Percentiles rank a stretch among this genome's conserved stretches.
Evolutionary conservation across 306 rosid species (phyloP).

Genomic region (Casuarina equisetifolia): DNA sequence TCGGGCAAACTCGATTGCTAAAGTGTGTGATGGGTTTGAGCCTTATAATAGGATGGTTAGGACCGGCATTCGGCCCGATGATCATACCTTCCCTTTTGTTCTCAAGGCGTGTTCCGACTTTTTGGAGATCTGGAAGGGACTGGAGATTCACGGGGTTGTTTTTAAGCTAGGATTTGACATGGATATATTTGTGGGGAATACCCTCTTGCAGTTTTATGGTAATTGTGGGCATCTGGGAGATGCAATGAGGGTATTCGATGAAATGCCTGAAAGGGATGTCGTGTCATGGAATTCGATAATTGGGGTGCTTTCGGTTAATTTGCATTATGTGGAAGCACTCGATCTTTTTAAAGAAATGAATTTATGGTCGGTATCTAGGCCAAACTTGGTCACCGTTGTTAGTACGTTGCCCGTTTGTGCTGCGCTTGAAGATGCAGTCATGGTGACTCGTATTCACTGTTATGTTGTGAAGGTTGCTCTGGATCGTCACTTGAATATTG

Average conservation of each 20-base stretch:
- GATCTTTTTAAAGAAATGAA: slow-evolving; percentile 46
- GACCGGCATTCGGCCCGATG: slow-evolving; percentile 55
- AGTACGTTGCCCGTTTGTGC: slow-evolving; percentile 68
- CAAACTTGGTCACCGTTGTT: slow-evolving; percentile 60
- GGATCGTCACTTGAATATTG: slow-evolving; percentile 47
- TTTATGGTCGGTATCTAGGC: slow-evolving; percentile 35
- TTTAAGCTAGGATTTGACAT: slow-evolving; percentile 61
- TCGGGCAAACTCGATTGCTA: slow-evolving; percentile 60
- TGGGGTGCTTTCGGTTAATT: slow-evolving; percentile 57
- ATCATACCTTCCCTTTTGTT: slow-evolving; percentile 71
- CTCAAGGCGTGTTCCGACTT: slow-evolving; percentile 66
- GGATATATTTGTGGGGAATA: slow-evolving; percentile 76
- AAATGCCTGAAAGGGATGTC: slow-evolving; percentile 76
- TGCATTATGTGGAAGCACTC: slow-evolving; percentile 42
- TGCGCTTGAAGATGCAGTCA: slow-evolving; percentile 43
- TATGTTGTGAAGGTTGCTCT: slow-evolving; percentile 73
- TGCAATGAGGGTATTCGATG: slow-evolving; percentile 61
- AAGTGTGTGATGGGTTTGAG: slow-evolving; percentile 44
- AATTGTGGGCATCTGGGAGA: slow-evolving; percentile 39
- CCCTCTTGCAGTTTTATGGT: slow-evolving; percentile 65
- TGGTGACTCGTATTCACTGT: slow-evolving; percentile 61
- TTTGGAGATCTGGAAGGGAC: slow-evolving; percentile 51
- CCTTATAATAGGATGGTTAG: slow-evolving; percentile 70
- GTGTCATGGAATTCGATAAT: slow-evolving; percentile 78
- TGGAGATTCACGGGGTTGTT: slow-evolving; percentile 71